Evolutionary conservation across 371 early-diverging fungal genomes (phyloP).

Genomic region (Coemansia sp.): DNA sequence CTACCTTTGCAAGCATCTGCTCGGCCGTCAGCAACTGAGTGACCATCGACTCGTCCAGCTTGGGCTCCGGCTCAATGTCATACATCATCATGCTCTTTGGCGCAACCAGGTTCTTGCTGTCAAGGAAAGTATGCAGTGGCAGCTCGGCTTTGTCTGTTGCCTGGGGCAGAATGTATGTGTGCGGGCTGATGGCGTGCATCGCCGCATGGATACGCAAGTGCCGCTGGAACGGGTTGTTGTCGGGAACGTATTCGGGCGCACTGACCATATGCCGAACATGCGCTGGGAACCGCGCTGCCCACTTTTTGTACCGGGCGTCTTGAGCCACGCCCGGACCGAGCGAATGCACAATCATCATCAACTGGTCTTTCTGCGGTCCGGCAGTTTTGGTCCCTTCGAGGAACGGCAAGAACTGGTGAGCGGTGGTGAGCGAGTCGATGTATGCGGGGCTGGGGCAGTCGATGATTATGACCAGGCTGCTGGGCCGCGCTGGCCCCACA

Average conservation of each 20-base stretch:
- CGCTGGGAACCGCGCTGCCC: slow-evolving; percentile 72
- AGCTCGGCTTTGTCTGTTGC: slow-evolving; percentile 16
- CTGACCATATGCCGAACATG: slow-evolving; percentile 58
- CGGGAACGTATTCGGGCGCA: slow-evolving; percentile 36
- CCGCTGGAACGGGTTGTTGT: slow-evolving; percentile 50
- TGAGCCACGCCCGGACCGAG: slow-evolving; percentile 67
- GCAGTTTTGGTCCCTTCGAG: slow-evolving; percentile 12
- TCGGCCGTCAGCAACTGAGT: slow-evolving; percentile 20
- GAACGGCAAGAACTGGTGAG: slow-evolving; percentile 56
- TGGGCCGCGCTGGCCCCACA: slow-evolving; percentile 60
- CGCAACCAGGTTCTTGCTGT: slow-evolving; percentile 2
- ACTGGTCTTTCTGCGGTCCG: neutral
- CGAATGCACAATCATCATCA: slow-evolving; percentile 65
- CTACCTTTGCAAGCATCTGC: slow-evolving; percentile 9
- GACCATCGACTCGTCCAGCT: slow-evolving; percentile 31
- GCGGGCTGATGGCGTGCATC: slow-evolving; percentile 35
- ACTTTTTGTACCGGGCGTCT: slow-evolving; percentile 66
- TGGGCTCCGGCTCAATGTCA: slow-evolving; percentile 53
- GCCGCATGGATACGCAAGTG: slow-evolving; percentile 46
- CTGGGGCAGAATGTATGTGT: slow-evolving; percentile 37
- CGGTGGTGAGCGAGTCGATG: slow-evolving; percentile 58
- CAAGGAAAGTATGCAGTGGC: slow-evolving; percentile 11
- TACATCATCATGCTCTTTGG: slow-evolving; percentile 44
- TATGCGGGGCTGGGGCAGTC: slow-evolving; percentile 78
- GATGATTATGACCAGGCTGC: slow-evolving; percentile 75